phyloP scores from a whole-genome alignment of 2,329 filamentous ascomycete species.

The Penicillium fuscoglaucum region DNA sequence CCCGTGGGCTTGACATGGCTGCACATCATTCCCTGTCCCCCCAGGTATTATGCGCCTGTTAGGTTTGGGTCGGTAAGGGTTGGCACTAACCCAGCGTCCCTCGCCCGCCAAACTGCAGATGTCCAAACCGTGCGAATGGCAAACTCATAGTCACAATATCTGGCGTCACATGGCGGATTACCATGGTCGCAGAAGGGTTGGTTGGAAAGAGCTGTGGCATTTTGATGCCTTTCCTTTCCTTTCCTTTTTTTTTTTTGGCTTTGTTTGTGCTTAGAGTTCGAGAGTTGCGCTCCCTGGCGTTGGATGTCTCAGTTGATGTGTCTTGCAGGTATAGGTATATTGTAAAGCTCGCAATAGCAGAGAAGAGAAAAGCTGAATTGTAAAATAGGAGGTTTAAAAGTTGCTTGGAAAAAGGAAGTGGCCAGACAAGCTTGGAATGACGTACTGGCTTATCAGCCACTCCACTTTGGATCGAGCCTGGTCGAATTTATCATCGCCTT shows the following conservation, averaged over 20 bases:
- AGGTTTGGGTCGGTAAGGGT: constrained; percentile 9
- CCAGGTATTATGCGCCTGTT: constrained; percentile 1
- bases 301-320: constrained; percentile 8
- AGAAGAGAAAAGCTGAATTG: not conserved
- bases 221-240: constrained; percentile 10
- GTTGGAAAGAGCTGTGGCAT: constrained; percentile 59
- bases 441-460: not conserved
- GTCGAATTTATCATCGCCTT: constrained; percentile 2
- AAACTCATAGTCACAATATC: constrained; percentile 62
- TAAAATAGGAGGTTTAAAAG: not conserved
- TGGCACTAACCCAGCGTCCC: constrained; percentile 71
- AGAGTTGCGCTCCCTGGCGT: constrained; percentile 14
- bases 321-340: not conserved
- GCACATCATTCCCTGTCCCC: not conserved
- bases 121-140: constrained; percentile 80
- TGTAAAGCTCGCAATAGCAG: too few species aligned
- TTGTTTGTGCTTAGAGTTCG: not conserved
- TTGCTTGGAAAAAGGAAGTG: not conserved
- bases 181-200: constrained; percentile 81
- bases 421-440: not conserved
- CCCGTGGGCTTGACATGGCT: not conserved
- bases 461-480: constrained; percentile 4
- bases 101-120: constrained; percentile 79
- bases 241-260: not conserved
- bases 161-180: constrained; percentile 80